Evolutionary conservation across 1,139 yeast species (phyloP), one percentile per base, ranked within the genome.

Genomic region (Debaryomyces sp.): DNA sequence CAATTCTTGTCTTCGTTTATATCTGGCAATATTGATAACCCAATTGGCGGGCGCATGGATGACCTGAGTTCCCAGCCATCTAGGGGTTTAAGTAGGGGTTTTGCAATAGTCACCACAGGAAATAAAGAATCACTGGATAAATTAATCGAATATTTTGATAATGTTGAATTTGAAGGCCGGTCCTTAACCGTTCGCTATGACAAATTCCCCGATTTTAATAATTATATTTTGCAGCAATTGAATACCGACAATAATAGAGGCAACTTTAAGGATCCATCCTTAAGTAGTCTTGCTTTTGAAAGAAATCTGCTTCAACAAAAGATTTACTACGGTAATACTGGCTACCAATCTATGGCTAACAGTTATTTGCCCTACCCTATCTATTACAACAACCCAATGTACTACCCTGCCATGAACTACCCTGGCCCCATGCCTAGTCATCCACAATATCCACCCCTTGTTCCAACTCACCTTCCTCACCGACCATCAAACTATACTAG

Each of bases 51-150:
- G 10, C 21, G 26, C 12, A n/a, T 41, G 6, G 49, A 45, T 13
- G 47, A 43, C n/a, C 34, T 38, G 6, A 36, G 32, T 2, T 13
- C 42, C 3, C 48, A 34, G 9, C 30, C 15, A 5, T 4, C 42
- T 2, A 18, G 45, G 15, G 48, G 36, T 61, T 49, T 60, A 51
- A 67, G 76, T 48, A 76, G 84, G 56, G 91, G 92, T 4, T 85
- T 81, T 67, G 91, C 89, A 1, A 80, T 85, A 33, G 88, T 84
- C 1, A 73, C 80, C 8, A 84, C 85, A 26, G 74, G 71, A 10
- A 64, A 77, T 46, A 68, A 67, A 43, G 71, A 68, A 24, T 79
- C 78, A n/a, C 83, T 88, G 10, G 74, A 73, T 24, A 67, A 66
- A 46, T 71, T 85, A 6, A 83, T 85, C 40, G 63, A 68, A 46